Evolutionary conservation across 768 basidiomycete species (phyloP), one percentile per base, ranked within the genome.

Genomic region (Suillus bovinus): DNA sequence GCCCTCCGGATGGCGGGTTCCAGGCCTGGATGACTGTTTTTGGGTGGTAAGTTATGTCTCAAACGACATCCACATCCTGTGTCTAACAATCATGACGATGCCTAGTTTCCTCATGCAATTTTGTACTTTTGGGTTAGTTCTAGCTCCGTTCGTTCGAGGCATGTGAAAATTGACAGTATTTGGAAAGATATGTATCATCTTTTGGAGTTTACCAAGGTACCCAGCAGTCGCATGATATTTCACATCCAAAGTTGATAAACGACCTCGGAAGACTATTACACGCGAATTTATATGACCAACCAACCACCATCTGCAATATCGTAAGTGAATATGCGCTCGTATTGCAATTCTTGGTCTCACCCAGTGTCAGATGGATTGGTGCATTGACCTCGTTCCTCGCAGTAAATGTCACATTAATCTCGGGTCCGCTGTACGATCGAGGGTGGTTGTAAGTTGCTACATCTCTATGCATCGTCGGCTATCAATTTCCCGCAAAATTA

Each of bases 341-440:
- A 63, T 36, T 77, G 79, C 46, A 69, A 3, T 74, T 9, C 65
- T 75, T 41, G 70, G 69, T 13, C 63, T 72, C 24, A 78, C 74
- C 66, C 27, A 10, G 10, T 31, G 29, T 22, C 39, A 70, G 69
- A 13, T 75, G 70, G 71, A 75, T 84, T 57, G 82, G 81, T 20
- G 79, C 80, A 31, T 68, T 78, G 13, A 78, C 82, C 59, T 62
- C 80, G 3, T 74, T 79, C 38, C 69, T 82, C 14, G 65, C 77
- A 14, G 61, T 81, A 22, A 71, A 73, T 1, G 68, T 70, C 44
- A 78, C 80, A 3, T 64, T 81, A 16, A 61, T 81, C 41, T 71
- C 77, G 7, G 82, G 82, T 5, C 72, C 76, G 57, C 74, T 76
- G 1, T 80, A 80, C 63, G 82, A 83, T 54, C 70, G 71, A 24